Base-by-base conservation (phyloP, 352 stramenopile genomes). In the Lagenidium sp. region DNA sequence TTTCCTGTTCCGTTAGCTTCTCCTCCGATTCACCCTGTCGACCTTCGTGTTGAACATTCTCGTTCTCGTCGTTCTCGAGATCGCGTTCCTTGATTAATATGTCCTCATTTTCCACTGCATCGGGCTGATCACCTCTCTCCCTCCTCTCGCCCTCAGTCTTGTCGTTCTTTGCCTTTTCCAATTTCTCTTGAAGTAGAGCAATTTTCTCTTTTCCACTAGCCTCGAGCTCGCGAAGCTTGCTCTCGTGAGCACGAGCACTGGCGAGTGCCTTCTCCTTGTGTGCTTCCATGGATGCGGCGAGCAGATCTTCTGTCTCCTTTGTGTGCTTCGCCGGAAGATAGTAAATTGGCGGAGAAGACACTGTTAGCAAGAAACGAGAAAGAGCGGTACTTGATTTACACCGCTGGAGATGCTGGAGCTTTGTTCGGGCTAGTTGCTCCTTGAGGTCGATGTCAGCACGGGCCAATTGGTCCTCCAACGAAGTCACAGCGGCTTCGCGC, bases 321-420 rank as follows among this genome's bases (percentile, higher is more conserved):
- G 75, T 91, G 53, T 85, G 74, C 25, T 70, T 81, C 26, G 63
- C 56, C 16, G 79, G 79, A 15, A 85, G 57, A 41, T 88, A 91
- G 40, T 75, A 82, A 24, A 91, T 69, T 10, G 75, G 70, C 0
- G 77, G 77, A 8, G 71, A 81, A 23, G 79, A 44, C 16, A 84
- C 70, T 4, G 75, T 91, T 34, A 77, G 55, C 34, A 91, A 24
- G 49, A 85, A 89, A n/a, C 65, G 68, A 10, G 75, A 61, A 34
- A 79, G 48, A 13, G 56, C 57, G 36, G 56, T 50, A 19, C 63
- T 68, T 47, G 74, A 77, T 6, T 61, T 57, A 3, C 59, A 30
- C 28, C 60, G 65, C 50, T 82, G 64, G 29, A 82, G 30, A 35
- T 85, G 62, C 57, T 84, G 47, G 36, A 85, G 43, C 54, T 91